Base-by-base conservation (phyloP, 2,329 filamentous ascomycete genomes). In the Calonectria honghensis region DNA sequence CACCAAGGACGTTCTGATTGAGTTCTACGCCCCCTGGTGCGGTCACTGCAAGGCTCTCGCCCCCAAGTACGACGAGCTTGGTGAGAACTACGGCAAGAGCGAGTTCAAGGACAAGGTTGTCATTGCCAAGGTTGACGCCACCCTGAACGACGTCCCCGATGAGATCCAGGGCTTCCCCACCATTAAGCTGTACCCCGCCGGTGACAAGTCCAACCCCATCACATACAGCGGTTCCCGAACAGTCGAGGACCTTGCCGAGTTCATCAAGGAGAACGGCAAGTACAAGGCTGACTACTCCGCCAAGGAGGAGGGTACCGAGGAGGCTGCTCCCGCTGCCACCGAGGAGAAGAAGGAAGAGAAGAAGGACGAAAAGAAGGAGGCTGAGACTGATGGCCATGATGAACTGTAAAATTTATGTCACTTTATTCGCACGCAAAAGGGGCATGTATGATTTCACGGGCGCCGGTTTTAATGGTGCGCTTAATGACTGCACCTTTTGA, bases 11-110 rank as follows among this genome's bases (percentile, higher is more conserved):
- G 97, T 99, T 74, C 92, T 99, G 79, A 88, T 99, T 78, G 97
- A 99, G 90, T 98, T 98, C 90, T 99, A 99, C 89, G 97, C 97
- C 74, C 97, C 97, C 78, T 99, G 97, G 97, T 99, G 97, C 86
- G 97, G 97, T 81, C 97, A 99, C 92, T 99, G 97, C 95, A 98
- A 98, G 92, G 96, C 93, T 86, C 94, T 99, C 76, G 96, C 97
- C 72, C 97, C 97, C 82, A 94, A 98, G 87, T 99, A 98, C 87
- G 97, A 99, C 78, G 95, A 98, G 86, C 94, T 99, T 74, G 97
- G 92, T 72, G 86, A 90, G 74, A 90, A 92, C 74, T 98, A 95
- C 88, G 90, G 92, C 91, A 86, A 92, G 92, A 89, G 94, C 89
- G 93, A 94, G 81, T 94, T 93, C 87, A 94, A 94, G 86, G 90